Evolutionary conservation across 805 yeast species (phyloP).

Genomic region (Saturnispora kantuleensis): DNA sequence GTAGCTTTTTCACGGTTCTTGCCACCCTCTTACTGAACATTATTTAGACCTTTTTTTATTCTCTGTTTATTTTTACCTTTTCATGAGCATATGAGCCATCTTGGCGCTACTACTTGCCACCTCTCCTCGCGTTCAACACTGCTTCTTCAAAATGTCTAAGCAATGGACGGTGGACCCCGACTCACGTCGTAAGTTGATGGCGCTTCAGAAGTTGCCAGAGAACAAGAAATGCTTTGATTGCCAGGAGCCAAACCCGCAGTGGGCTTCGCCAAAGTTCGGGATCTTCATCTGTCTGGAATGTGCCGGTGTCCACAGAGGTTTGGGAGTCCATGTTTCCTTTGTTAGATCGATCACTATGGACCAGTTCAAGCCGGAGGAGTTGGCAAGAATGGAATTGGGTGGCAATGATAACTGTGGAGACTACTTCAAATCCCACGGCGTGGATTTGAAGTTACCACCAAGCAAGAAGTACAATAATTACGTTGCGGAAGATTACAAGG

Average conservation of each 20-base stretch:
- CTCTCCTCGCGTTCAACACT: no score
- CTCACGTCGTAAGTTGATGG: slow-evolving; percentile 66
- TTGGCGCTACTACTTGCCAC: no score
- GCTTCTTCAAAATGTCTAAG: slow-evolving; percentile 29
- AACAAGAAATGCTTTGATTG: slow-evolving; percentile 93
- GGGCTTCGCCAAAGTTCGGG: slow-evolving; percentile 99
- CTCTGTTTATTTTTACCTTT: no score
- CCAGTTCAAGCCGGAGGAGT: slow-evolving; percentile 90
- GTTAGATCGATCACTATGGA: slow-evolving; percentile 98
- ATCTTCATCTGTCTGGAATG: slow-evolving; percentile 95
- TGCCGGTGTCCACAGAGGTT: slow-evolving; percentile 92
- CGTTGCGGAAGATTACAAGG: slow-evolving; percentile 92
- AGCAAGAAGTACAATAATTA: slow-evolving; percentile 74
- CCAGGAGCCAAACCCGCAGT: slow-evolving; percentile 91
- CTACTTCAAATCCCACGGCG: slow-evolving; percentile 64
- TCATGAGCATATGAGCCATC: no score
- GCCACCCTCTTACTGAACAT: not conserved
- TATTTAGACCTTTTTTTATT: no score
- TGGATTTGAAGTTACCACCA: slow-evolving; percentile 54
- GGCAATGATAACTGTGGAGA: slow-evolving; percentile 72
- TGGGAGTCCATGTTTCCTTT: slow-evolving; percentile 95
- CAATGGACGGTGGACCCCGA: slow-evolving; percentile 93
- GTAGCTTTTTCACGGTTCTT: not conserved
- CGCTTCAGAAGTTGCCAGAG: slow-evolving; percentile 70
- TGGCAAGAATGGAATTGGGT: slow-evolving; percentile 84